These are phyloP conservation scores for Saccharomyces paradoxus DNA, from an alignment of 805 yeast genomes.

Conservation along the genomic window DNA sequence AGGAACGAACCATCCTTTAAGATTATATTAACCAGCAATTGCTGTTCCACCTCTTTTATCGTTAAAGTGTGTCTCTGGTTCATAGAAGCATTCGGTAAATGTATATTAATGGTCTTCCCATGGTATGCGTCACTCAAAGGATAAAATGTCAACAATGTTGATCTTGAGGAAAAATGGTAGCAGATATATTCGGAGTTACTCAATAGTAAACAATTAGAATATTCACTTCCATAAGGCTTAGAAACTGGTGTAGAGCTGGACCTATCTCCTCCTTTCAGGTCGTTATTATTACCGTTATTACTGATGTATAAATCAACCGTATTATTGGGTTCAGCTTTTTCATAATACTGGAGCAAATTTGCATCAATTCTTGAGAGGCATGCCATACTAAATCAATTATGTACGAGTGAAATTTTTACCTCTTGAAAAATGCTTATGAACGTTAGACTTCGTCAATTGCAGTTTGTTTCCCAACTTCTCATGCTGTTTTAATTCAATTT, in stretches of 20 bases:
- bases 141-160: conserved; percentile 17
- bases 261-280: not conserved
- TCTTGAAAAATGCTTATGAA: not conserved
- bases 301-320: conserved; percentile 14
- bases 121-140: conserved; percentile 12
- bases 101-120: conserved; percentile 19
- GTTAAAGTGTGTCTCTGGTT: conserved; percentile 20
- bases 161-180: conserved; percentile 21
- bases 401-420: not conserved
- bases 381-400: not conserved
- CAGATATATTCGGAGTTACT: conserved; percentile 17
- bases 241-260: not conserved
- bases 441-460: not conserved
- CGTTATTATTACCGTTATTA: conserved; percentile 1
- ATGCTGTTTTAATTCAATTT: not conserved
- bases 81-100: conserved; percentile 21
- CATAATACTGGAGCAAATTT: conserved; percentile 16
- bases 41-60: conserved; percentile 3
- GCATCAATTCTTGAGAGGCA: conserved; percentile 24
- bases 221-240: conserved; percentile 11
- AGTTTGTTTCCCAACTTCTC: not conserved
- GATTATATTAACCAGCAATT: conserved; percentile 18
- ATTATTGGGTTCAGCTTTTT: conserved; percentile 7
- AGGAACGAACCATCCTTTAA: conserved; percentile 21
- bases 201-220: conserved; percentile 16